Base-by-base conservation (phyloP, 495 filamentous ascomycete species). In the Rhypophila decipiens region DNA sequence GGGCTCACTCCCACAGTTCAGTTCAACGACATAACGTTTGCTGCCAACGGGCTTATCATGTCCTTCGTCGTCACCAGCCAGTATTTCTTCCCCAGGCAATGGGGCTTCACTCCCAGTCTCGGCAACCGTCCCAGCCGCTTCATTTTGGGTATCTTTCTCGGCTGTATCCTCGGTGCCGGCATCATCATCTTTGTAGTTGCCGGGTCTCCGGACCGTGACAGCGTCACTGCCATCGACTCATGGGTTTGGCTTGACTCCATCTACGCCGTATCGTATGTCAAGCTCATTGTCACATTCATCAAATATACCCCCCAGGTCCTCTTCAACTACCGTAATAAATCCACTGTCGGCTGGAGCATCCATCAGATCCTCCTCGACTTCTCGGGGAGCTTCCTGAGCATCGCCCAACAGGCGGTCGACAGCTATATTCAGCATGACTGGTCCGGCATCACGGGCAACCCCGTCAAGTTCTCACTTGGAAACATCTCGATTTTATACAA, bases 291-390 rank as follows among this genome's bases (percentile, higher is more conserved):
- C 37, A 95, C 88, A 1, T 59, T 95, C 4, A 73, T 95, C 55
- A 98, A 98, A 63, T 98, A 97, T 66, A 77, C 86, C 31, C 94
- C 93, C 11, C 93, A 98, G 68, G 83, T 83, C 10, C 73, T 80
- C 51, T 71, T 84, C 50, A 97, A 97, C 68, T 90, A 86, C 57
- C 75, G 79, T 59, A 85, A 88, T 41, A 73, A 83, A 50, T 90
- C 87, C 29, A 98, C 93, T 2, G 66, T 72, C 23, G 93, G 94
- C 29, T 97, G 90, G 90, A 83, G 77, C 46, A 96, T 97, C 47
- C 56, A 67, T 36, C 86, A 90, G 63, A 90, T 93, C 46, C 70
- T 95, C n/a, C 69, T 97, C 13, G 93, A 97, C 57, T 69, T 95
- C 52, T 58, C 71, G 10, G 93, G 93, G 3, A 88, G 90, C 12